Percentiles rank a stretch among this genome's conserved stretches.
These are phyloP conservation scores for Lagenidium sp. DNA, from an alignment of 352 stramenopile genomes.

Conservation along the genomic window DNA sequence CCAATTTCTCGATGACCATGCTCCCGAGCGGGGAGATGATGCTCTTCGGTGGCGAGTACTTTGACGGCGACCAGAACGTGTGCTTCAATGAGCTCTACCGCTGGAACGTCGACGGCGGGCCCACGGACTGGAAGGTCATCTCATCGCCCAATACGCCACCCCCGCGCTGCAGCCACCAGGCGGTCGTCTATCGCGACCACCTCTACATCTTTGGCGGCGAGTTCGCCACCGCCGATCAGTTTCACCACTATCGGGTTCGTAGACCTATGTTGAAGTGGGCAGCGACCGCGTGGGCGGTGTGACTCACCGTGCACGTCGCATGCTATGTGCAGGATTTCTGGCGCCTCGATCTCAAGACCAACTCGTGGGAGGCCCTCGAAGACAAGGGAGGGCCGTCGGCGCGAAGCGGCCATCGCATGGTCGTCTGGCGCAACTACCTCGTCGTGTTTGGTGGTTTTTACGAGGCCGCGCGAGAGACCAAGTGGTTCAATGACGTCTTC, in stretches of 20 bases:
- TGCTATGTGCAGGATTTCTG: slow-evolving; percentile 76
- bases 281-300: neutral
- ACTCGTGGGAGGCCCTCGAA: slow-evolving; percentile 91
- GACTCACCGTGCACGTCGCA: no score
- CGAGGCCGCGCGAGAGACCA: slow-evolving; percentile 86
- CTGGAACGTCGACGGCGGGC: slow-evolving; percentile 83
- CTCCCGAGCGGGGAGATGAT: slow-evolving; percentile 76
- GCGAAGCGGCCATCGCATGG: slow-evolving; percentile 89
- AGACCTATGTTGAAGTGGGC: no score
- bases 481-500: slow-evolving; percentile 96
- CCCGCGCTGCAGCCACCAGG: slow-evolving; percentile 93
- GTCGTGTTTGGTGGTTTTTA: slow-evolving; percentile 98
- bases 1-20: slow-evolving; percentile 75
- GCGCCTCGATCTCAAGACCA: slow-evolving; percentile 90
- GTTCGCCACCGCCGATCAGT: slow-evolving; percentile 94
- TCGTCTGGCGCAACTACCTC: slow-evolving; percentile 93
- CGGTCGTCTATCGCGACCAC: slow-evolving; percentile 90
- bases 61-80: slow-evolving; percentile 94
- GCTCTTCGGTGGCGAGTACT: slow-evolving; percentile 97
- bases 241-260: slow-evolving; percentile 93
- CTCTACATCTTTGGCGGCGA: slow-evolving; percentile 98
- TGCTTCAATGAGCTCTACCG: slow-evolving; percentile 96
- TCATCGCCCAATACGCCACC: slow-evolving; percentile 82
- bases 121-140: slow-evolving; percentile 78
- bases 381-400: slow-evolving; percentile 74